These are phyloP conservation scores for Triticum turgidum DNA, from an alignment of 176 grass and related monocot species.

Conservation along the genomic window DNA sequence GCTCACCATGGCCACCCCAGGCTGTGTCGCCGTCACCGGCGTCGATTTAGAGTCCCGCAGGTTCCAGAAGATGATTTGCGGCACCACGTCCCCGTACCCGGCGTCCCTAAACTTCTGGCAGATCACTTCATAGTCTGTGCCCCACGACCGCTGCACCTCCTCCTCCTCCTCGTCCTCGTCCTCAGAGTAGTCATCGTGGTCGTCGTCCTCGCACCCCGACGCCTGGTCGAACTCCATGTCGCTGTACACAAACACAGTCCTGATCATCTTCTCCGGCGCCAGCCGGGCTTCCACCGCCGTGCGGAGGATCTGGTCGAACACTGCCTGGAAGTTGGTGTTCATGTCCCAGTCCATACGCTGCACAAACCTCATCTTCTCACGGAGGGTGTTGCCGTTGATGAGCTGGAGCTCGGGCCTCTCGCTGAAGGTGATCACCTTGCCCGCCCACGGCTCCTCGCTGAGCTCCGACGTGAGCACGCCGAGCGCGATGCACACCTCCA, in stretches of 20 bases:
- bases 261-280: not conserved
- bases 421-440: too few relatives aligned
- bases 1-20: conserved; percentile 43
- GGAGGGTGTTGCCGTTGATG: too few relatives aligned
- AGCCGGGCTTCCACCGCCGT: not conserved
- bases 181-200: too few relatives aligned
- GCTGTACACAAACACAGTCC: conserved; percentile 52
- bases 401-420: too few relatives aligned
- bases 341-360: not conserved
- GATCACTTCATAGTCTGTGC: not conserved
- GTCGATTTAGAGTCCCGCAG: not conserved
- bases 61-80: not conserved
- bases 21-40: conserved; percentile 26
- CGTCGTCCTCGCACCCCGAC: not conserved
- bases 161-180: not conserved
- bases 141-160: not conserved
- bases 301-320: not conserved
- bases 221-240: conserved; percentile 69
- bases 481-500: too few relatives aligned
- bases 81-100: not conserved
- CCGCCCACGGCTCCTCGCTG: too few relatives aligned
- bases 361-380: too few relatives aligned
- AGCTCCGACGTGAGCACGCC: too few relatives aligned
- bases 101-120: not conserved
- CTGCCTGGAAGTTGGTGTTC: conserved; percentile 12